Evolutionary conservation across 2,329 filamentous ascomycete species (phyloP), one percentile per base, ranked within the genome.

Genomic region (Aureobasidium sp.): DNA sequence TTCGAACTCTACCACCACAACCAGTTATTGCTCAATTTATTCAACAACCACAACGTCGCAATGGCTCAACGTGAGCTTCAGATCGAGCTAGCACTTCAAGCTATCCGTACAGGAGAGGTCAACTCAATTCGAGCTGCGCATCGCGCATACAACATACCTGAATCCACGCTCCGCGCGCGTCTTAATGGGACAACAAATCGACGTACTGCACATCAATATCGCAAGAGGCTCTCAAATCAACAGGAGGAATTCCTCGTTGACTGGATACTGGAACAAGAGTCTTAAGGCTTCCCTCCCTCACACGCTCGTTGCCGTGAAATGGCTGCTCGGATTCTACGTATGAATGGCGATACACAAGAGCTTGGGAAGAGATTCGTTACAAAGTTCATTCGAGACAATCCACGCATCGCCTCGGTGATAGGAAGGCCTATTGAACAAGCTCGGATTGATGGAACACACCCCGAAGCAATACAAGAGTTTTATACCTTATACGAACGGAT

Each of bases 201-300:
- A 39, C 41, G 41, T 34, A 34, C 27, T 2, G 50, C 32, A 7
- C 16, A 62, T 32, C 6, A 29, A 54, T 25, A 62, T 11, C n/a
- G 32, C 7, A 21, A 55, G 39, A 30, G 50, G 15, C 11, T 62
- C 3, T 49, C 34, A 27, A n/a, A 30, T 27, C 8, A 16, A 62
- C 10, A 62, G 37, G 50, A 55, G 59, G 42, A 48, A 30, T 55
- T 62, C 15, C 59, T 62, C 25, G 13, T 39, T 34, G 25, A 49
- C 4, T 62, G n/a, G 50, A 49, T 62, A 9, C 50, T 47, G 9
- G 16, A 62, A 62, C 11, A 41, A 48, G 50, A 55, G 1, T 30
- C 32, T 2, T 21, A 62, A 42, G 48, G 59, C 16, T 44, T 44
- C 11, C 39, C 48, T 11, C 30, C 41, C 16, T 29, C 36, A 9